phyloP scores from a whole-genome alignment of 2,329 filamentous ascomycete genomes.

The Ophiostoma quercus region DNA sequence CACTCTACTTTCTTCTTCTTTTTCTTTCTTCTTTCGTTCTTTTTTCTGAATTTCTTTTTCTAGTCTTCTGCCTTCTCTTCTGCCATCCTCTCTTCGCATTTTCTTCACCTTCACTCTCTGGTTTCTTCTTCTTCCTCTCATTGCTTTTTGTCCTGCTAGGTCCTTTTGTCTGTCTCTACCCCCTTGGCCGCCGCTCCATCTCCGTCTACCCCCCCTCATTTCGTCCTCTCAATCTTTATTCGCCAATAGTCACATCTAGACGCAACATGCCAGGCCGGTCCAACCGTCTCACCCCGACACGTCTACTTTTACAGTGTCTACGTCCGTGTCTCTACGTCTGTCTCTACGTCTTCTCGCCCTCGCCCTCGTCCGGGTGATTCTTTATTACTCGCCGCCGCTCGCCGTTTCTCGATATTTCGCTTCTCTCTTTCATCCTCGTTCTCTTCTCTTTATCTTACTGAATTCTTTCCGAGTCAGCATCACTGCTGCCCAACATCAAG shows the following conservation, averaged over 20 bases:
- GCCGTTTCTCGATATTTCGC: background rate
- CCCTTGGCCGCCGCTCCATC: background rate
- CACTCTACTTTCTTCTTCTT: background rate
- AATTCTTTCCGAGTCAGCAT: background rate
- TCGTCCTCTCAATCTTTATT: background rate
- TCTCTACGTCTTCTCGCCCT: background rate
- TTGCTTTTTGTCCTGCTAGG: background rate
- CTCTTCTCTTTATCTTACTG: background rate
- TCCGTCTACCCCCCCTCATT: background rate
- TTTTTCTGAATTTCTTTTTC: background rate
- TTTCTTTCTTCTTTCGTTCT: background rate
- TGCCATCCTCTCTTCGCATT: background rate
- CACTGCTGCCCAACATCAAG: background rate
- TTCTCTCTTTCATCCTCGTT: background rate
- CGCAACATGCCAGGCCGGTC: background rate
- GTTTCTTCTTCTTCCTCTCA: background rate
- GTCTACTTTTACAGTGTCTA: background rate
- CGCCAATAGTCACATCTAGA: background rate
- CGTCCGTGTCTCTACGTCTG: background rate
- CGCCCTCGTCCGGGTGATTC: background rate
- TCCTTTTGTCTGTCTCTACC: conserved; percentile 5
- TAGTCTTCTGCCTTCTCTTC: background rate
- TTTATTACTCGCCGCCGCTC: background rate
- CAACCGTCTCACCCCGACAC: conserved; percentile 4
- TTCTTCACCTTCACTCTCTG: background rate